Conservation (phyloP, 202 grass and related monocot genomes). For the Hordeum pubiflorum region DNA sequence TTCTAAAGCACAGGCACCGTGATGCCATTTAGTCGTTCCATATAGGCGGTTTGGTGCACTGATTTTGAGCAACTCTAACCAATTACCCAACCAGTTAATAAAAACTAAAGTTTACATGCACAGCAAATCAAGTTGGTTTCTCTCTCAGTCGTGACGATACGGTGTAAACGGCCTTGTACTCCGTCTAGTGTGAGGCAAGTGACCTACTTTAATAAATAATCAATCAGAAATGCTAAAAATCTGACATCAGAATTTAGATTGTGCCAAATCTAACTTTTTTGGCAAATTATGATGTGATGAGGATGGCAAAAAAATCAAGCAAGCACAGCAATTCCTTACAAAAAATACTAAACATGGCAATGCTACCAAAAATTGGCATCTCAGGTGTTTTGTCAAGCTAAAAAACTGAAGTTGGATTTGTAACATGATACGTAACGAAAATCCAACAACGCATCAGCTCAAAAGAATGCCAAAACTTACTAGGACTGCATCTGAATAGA, state of each 20-base stretch:
- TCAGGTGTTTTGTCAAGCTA: too few species aligned
- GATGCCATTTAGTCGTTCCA: not conserved
- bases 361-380: too few species aligned
- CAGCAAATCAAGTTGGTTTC: not conserved
- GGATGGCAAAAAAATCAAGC: too few species aligned
- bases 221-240: too few species aligned
- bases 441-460: slow-evolving; percentile 2
- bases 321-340: too few species aligned
- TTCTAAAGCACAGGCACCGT: not conserved
- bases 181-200: too few species aligned
- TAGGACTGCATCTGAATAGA: slow-evolving; percentile 38
- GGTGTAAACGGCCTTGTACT: not conserved
- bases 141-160: not conserved
- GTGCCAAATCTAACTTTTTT: too few species aligned
- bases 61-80: not conserved
- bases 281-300: too few species aligned
- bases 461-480: slow-evolving; percentile 20
- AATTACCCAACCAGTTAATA: not conserved
- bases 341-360: too few species aligned
- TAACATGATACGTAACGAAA: not conserved
- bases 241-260: too few species aligned
- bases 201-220: too few species aligned
- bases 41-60: not conserved
- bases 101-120: not conserved
- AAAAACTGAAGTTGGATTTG: too few species aligned